Conservation (phyloP, 768 basidiomycete species). For the Rhizopogon rudus region DNA sequence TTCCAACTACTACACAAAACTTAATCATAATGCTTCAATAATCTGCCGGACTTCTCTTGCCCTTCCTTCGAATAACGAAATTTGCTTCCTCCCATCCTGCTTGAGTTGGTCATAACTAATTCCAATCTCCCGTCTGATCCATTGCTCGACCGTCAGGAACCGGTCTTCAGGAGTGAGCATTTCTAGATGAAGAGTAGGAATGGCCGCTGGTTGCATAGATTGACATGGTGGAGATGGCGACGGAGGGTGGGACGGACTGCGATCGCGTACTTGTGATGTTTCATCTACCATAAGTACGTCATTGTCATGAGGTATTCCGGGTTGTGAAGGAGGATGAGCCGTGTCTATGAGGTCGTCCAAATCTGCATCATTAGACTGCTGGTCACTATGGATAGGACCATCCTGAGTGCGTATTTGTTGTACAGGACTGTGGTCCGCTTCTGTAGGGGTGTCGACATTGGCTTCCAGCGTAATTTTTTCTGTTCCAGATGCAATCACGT, state of each 20-base stretch:
- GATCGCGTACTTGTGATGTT: background rate
- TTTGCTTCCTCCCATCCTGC: constrained; percentile 46
- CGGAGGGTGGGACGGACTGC: background rate
- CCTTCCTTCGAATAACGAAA: constrained; percentile 41
- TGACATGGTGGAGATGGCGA: constrained; percentile 5
- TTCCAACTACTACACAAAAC: background rate
- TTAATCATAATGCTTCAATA: constrained; percentile 26
- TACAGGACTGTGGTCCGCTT: background rate
- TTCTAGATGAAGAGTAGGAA: constrained; percentile 11
- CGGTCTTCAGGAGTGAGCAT: constrained; percentile 44
- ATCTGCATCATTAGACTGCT: background rate
- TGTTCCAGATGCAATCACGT: background rate
- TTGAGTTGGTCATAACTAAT: constrained; percentile 58
- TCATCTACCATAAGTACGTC: background rate
- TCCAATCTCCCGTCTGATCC: constrained; percentile 73
- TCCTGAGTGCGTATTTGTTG: background rate
- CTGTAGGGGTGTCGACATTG: background rate
- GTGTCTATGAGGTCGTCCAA: background rate
- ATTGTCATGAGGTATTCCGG: background rate
- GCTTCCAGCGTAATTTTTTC: background rate
- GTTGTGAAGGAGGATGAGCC: background rate
- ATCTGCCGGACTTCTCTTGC: constrained; percentile 35
- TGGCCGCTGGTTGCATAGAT: constrained; percentile 6
- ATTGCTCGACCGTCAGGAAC: constrained; percentile 79
- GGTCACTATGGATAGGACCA: background rate